phyloP scores from a whole-genome alignment of 805 yeast genomes.

The Zygosaccharomyces kombuchaensis region DNA sequence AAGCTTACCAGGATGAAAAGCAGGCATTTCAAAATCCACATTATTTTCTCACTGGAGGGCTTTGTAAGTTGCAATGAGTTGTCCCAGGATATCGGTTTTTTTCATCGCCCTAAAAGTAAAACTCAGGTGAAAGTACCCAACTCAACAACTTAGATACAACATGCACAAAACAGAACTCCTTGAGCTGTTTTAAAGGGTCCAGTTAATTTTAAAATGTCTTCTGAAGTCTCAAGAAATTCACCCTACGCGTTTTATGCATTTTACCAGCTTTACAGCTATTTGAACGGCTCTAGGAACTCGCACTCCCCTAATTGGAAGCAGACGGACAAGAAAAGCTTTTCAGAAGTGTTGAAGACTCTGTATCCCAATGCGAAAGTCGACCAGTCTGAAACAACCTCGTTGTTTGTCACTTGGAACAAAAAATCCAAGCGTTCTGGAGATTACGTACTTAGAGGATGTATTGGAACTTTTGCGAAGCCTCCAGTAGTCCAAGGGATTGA shows the following conservation, averaged over 20 bases:
- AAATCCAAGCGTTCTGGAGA: slow-evolving; percentile 10
- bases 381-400: slow-evolving; percentile 42
- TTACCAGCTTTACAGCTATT: slow-evolving; percentile 26
- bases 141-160: too few species aligned
- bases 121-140: too few species aligned
- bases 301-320: neutral
- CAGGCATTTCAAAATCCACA: slow-evolving; percentile 8
- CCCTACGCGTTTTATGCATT: slow-evolving; percentile 36
- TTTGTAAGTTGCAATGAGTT: neutral
- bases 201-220: slow-evolving; percentile 4
- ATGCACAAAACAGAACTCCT: neutral
- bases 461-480: slow-evolving; percentile 73
- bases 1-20: slow-evolving; percentile 4
- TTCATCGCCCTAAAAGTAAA: neutral
- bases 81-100: neutral
- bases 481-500: slow-evolving; percentile 54
- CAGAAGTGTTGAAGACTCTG: slow-evolving; percentile 15
- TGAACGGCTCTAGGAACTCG: slow-evolving; percentile 3
- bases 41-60: neutral
- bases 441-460: slow-evolving; percentile 74
- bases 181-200: neutral
- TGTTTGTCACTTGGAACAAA: slow-evolving; percentile 87
- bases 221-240: slow-evolving; percentile 14
- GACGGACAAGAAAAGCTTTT: slow-evolving; percentile 8
- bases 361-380: slow-evolving; percentile 15